Conservation (phyloP, 2,329 filamentous ascomycete genomes). For the Talaromyces islandicus region DNA sequence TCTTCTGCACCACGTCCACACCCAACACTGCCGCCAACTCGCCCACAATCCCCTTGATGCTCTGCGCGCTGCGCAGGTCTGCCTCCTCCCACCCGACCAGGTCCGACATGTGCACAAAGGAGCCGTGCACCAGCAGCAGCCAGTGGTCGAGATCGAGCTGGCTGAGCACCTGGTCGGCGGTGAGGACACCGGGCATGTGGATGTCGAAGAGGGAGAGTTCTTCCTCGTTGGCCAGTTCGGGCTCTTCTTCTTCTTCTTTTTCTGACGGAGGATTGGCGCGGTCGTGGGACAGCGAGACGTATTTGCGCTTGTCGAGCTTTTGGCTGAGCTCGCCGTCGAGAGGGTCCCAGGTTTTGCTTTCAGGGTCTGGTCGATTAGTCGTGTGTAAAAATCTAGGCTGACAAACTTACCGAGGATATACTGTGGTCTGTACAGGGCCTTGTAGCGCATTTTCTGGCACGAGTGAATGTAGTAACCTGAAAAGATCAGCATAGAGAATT, state of each 20-base stretch:
- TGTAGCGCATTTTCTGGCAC: constrained; percentile 49
- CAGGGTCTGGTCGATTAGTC: constrained; percentile 32
- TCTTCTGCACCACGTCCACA: constrained; percentile 35
- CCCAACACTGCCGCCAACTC: constrained; percentile 43
- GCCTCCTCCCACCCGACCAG: constrained; percentile 42
- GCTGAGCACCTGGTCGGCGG: constrained; percentile 32
- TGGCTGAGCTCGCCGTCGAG: constrained; percentile 36
- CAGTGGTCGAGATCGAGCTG: constrained; percentile 40
- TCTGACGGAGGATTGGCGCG: constrained; percentile 16
- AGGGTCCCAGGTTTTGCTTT: constrained; percentile 39
- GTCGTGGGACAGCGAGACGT: constrained; percentile 41
- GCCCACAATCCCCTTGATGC: constrained; percentile 42
- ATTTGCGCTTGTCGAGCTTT: constrained; percentile 37
- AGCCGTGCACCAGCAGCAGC: constrained; percentile 35
- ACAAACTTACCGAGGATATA: constrained; percentile 40
- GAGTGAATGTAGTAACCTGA: constrained; percentile 58
- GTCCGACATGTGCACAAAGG: constrained; percentile 42
- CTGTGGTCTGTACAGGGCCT: constrained; percentile 41
- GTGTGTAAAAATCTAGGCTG: background rate
- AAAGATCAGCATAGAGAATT: background rate
- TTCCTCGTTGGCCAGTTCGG: constrained; percentile 27
- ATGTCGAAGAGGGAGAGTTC: constrained; percentile 41
- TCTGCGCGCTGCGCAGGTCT: constrained; percentile 35
- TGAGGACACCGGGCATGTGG: constrained; percentile 42
- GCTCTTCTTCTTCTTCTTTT: background rate